A percentile compares a stretch with the other conserved stretches of the same genome.
phyloP scores from a whole-genome alignment of 2,329 filamentous ascomycete genomes.

The Ceratocystis alfenasii region DNA sequence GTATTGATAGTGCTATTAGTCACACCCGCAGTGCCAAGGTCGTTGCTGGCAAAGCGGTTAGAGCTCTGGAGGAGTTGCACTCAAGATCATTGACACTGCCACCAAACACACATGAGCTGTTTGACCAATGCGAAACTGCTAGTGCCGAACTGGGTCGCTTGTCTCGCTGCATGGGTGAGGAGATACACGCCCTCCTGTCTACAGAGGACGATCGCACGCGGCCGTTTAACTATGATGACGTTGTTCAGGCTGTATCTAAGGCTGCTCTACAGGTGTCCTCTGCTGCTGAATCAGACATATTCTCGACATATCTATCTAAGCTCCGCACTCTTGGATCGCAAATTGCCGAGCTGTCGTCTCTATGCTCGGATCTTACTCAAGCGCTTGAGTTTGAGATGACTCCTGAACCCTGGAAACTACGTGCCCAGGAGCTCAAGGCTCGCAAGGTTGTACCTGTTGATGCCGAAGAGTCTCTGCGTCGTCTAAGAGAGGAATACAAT shows the following conservation, averaged over 20 bases:
- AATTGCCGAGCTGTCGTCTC: constrained; percentile 57
- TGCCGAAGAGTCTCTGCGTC: constrained; percentile 70
- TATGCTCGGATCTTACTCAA: constrained; percentile 58
- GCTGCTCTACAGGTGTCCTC: constrained; percentile 35
- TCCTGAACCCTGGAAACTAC: constrained; percentile 69
- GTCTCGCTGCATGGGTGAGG: constrained; percentile 53
- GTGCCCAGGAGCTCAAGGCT: constrained; percentile 69
- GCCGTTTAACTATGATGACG: constrained; percentile 53
- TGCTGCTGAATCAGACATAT: constrained; percentile 52
- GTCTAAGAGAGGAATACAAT: constrained; percentile 66
- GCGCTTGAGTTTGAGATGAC: constrained; percentile 68
- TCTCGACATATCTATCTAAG: constrained; percentile 55
- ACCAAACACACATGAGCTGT: constrained; percentile 53
- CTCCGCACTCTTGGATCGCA: constrained; percentile 52
- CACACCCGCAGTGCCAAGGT: constrained; percentile 77
- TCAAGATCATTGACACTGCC: constrained; percentile 61
- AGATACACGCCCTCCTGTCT: constrained; percentile 50
- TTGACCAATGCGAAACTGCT: constrained; percentile 56
- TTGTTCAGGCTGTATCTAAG: constrained; percentile 50
- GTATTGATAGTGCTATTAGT: constrained; percentile 57
- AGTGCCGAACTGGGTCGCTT: constrained; percentile 55
- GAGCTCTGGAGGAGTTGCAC: constrained; percentile 65
- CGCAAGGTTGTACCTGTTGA: constrained; percentile 71
- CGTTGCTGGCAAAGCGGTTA: constrained; percentile 63
- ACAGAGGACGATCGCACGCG: constrained; percentile 60